phyloP scores from a whole-genome alignment of 2,329 filamentous ascomycete species.

The Curvularia sp. region DNA sequence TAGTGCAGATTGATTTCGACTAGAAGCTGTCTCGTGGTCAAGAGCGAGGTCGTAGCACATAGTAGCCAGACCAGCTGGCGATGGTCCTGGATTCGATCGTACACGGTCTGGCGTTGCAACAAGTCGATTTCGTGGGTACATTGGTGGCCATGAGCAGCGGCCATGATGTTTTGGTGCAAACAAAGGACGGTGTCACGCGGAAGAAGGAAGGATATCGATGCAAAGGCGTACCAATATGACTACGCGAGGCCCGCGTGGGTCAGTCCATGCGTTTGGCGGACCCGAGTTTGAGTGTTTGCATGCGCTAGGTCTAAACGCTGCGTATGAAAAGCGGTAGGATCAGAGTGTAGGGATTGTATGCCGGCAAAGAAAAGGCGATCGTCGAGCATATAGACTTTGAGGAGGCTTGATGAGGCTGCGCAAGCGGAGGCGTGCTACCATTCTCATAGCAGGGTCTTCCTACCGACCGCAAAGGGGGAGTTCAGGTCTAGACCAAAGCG shows the following conservation, averaged over 20 bases:
- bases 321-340: not conserved
- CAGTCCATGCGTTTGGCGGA: slow-evolving; percentile 5
- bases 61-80: slow-evolving; percentile 23
- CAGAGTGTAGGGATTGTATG: not conserved
- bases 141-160: slow-evolving; percentile 6
- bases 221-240: slow-evolving; percentile 10
- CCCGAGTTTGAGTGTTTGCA: slow-evolving; percentile 4
- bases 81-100: slow-evolving; percentile 12
- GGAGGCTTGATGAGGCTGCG: not conserved
- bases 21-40: slow-evolving; percentile 32
- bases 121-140: not conserved
- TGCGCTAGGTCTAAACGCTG: not conserved
- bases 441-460: slow-evolving; percentile 1
- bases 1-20: slow-evolving; percentile 38
- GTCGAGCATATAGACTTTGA: not conserved
- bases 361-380: not conserved
- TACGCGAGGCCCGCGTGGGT: slow-evolving; percentile 4
- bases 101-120: slow-evolving; percentile 1
- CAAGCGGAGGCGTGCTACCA: not conserved
- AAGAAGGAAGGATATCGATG: slow-evolving; percentile 4
- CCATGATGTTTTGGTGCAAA: slow-evolving; percentile 8
- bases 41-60: slow-evolving; percentile 28
- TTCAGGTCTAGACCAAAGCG: slow-evolving; percentile 1
- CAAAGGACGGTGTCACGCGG: not conserved
- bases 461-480: not conserved